Evolutionary conservation across 257 asterid genomes (phyloP), one percentile per base, ranked within the genome.

Genomic region (Ophiorrhiza pumila): DNA sequence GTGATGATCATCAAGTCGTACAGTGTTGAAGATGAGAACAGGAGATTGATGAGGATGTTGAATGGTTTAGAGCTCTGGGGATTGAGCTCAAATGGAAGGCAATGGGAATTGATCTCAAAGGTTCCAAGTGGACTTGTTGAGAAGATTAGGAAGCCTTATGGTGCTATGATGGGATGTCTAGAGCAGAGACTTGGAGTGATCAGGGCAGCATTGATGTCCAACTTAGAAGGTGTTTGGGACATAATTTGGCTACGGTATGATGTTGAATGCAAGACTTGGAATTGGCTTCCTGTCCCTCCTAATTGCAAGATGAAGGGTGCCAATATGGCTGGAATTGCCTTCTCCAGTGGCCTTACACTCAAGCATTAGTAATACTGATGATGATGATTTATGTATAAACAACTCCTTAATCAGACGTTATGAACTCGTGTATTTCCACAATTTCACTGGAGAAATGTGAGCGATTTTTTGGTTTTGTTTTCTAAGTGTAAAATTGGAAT

Each of bases 81-180:
- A 8, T 43, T 84, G 82, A 74, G 79, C 72, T 20, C 53, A 39
- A 67, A 62, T 56, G 86, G 88, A 46, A 58, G 79, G 56, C 67
- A 72, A 23, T 84, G 86, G 88, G 84, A 84, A 45, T 69, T 74
- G 17, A 66, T 71, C 9, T 76, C 88, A 53, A 72, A 49, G 60
- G 81, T 73, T 47, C 86, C 88, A 23, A 64, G 5, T 53, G 82
- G 37, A 27, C 34, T 84, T 23, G 65, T 81, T 34, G 76, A 79
- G 68, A 77, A 74, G 63, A 74, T 84, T 34, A 68, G 77, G 69
- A 81, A 79, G 72, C 88, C 84, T 7, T 79, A 79, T 74, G 85
- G 82, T 52, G 88, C 84, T 5, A 81, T 84, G 84, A 81, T 84
- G 82, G 88, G 88, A 14, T 84, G 86, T 66, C 14, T 84, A 72